Conservation (phyloP, 2,329 filamentous ascomycete genomes). For the Xylariomycetidae sp. region DNA sequence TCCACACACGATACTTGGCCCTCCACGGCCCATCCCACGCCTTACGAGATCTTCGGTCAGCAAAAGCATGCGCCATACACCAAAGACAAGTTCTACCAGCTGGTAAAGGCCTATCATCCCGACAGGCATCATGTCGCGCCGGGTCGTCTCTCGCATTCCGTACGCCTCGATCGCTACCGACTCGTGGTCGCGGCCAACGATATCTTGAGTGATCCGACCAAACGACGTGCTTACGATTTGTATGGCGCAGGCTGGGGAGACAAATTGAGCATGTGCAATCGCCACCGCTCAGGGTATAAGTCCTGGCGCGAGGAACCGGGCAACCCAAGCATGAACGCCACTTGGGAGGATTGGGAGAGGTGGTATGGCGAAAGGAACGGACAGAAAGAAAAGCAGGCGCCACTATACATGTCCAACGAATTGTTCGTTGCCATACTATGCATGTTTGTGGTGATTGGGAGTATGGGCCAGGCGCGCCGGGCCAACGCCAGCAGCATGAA, state of each 20-base stretch:
- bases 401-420: slow-evolving; percentile 69
- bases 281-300: slow-evolving; percentile 34
- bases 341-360: slow-evolving; percentile 96
- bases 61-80: slow-evolving; percentile 62
- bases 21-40: slow-evolving; percentile 54
- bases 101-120: slow-evolving; percentile 95
- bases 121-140: slow-evolving; percentile 52
- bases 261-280: slow-evolving; percentile 43
- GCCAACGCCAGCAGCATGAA: slow-evolving; percentile 56
- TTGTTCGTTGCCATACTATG: slow-evolving; percentile 71
- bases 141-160: slow-evolving; percentile 44
- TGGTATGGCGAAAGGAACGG: slow-evolving; percentile 58
- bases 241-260: slow-evolving; percentile 75
- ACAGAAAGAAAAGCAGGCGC: slow-evolving; percentile 39
- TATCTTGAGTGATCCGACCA: slow-evolving; percentile 75
- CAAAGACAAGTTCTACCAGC: slow-evolving; percentile 78
- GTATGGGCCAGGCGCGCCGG: slow-evolving; percentile 65
- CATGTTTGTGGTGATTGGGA: slow-evolving; percentile 61
- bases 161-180: slow-evolving; percentile 81
- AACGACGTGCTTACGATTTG: slow-evolving; percentile 74
- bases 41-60: slow-evolving; percentile 78
- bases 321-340: slow-evolving; percentile 65
- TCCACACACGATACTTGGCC: slow-evolving; percentile 37
- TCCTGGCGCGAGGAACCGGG: slow-evolving; percentile 44
- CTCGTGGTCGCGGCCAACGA: slow-evolving; percentile 83